These are phyloP conservation scores for Cytospora leucostoma DNA, from an alignment of 2,329 filamentous ascomycete genomes.

Conservation along the genomic window DNA sequence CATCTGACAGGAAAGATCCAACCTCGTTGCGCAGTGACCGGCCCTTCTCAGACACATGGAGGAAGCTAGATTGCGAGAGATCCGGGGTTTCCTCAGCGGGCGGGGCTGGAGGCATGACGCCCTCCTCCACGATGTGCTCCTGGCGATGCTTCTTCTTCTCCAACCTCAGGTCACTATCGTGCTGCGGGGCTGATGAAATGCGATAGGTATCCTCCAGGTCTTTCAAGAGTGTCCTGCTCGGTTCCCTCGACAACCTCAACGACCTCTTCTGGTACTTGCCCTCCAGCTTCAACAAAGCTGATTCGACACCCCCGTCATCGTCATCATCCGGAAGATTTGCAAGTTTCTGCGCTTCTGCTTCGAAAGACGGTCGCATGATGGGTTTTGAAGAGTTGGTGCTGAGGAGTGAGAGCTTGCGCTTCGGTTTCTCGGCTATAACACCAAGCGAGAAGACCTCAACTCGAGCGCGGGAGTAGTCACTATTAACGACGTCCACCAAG, in stretches of 20 bases:
- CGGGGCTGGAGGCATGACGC: constrained; percentile 37
- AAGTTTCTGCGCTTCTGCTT: constrained; percentile 83
- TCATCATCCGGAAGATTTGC: constrained; percentile 86
- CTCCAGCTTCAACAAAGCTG: constrained; percentile 89
- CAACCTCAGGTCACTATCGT: constrained; percentile 33
- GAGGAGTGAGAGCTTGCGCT: constrained; percentile 55
- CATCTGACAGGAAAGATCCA: constrained; percentile 56
- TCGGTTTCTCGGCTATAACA: constrained; percentile 54
- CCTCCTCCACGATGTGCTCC: constrained; percentile 47
- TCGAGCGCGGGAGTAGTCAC: constrained; percentile 45
- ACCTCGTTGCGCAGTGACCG: constrained; percentile 39
- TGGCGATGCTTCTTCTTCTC: constrained; percentile 51
- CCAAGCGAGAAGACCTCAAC: constrained; percentile 57
- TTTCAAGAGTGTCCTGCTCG: constrained; percentile 24
- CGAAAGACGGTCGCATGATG: constrained; percentile 74
- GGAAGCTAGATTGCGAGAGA: constrained; percentile 29
- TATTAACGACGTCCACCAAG: constrained; percentile 48
- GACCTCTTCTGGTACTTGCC: constrained; percentile 71
- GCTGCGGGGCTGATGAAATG: constrained; percentile 18
- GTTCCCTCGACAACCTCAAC: constrained; percentile 45
- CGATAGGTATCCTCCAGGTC: constrained; percentile 3
- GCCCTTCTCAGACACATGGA: constrained; percentile 28
- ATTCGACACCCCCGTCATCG: constrained; percentile 85
- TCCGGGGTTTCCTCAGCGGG: constrained; percentile 29
- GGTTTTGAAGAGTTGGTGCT: constrained; percentile 65